Evolutionary conservation across 768 basidiomycete species (phyloP), one percentile per base, ranked within the genome.

Genomic region (Pleurotus ostreatus): DNA sequence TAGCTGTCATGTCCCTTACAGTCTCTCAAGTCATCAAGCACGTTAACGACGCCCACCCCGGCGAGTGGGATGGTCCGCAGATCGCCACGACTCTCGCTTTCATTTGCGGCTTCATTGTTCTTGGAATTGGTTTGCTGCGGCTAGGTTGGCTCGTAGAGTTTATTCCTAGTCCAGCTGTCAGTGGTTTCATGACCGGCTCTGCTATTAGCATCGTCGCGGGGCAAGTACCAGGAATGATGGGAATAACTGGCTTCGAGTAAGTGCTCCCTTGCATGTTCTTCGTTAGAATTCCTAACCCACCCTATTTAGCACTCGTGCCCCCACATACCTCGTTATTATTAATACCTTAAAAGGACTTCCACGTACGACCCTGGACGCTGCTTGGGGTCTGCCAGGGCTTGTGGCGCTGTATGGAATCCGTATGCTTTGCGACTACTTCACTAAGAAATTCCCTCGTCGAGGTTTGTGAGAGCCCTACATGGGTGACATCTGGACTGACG

Each of bases 141-240:
- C 63, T 98, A 4, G 97, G 97, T 0, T 96, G 94, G 92, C 73
- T 98, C 30, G 88, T 98, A 49, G 95, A 98, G 66, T 94, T 98
- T 68, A 98, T 95, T 59, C 89, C 92, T 16, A 79, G 83, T 5
- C 89, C 89, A 2, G 91, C 90, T 2, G 86, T 93, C 58, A 88
- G 86, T 62, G 89, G 88, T 16, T 92, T 96, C 74, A 97, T 99
- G 94, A 98, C 96, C 0, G 96, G 96, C 16, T 94, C 91, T n/a
- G 96, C 96, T 37, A 84, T 98, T 72, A 94, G 78, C 68, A 98
- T 98, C 63, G 87, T 85, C 13, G 78, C 85, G 15, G 85, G 92
- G 34, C 96, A 99, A 72, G 79, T 97, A 3, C 94, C 96, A 1
- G 89, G 87, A 0, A 70, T 99, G 45, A 84, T 99, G 77, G 97